These are phyloP conservation scores for Colletotrichum euphorbiae DNA, from an alignment of 2,329 filamentous ascomycete species.

Conservation along the genomic window DNA sequence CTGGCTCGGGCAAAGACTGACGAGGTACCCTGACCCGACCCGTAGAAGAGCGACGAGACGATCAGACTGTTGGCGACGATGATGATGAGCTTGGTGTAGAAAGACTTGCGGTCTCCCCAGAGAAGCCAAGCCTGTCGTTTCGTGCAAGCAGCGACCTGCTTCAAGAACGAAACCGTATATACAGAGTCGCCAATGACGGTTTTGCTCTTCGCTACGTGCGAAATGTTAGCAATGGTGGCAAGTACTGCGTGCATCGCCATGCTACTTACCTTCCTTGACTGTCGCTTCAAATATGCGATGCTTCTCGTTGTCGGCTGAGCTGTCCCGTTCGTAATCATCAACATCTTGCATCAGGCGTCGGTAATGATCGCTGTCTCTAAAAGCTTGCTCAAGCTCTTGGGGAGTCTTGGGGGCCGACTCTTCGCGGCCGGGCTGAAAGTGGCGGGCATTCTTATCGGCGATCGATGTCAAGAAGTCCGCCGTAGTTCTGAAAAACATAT, in stretches of 20 bases:
- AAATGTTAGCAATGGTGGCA: not conserved
- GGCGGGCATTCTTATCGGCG: constrained; percentile 74
- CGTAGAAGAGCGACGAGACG: constrained; percentile 83
- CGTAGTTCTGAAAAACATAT: constrained; percentile 58
- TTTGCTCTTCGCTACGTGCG: constrained; percentile 68
- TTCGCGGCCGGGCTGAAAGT: constrained; percentile 70
- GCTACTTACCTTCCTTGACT: constrained; percentile 23
- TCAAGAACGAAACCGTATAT: constrained; percentile 80
- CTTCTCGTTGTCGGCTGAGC: constrained; percentile 51
- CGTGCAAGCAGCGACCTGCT: constrained; percentile 77
- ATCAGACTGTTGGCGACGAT: constrained; percentile 80
- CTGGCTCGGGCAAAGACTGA: constrained; percentile 28
- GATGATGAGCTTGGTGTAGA: constrained; percentile 84
- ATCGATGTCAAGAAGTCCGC: constrained; percentile 77
- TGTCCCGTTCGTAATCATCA: constrained; percentile 50
- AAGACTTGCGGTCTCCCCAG: constrained; percentile 77
- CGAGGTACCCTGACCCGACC: constrained; percentile 57
- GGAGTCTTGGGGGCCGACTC: constrained; percentile 71
- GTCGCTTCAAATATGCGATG: constrained; percentile 33
- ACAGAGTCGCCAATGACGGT: constrained; percentile 76
- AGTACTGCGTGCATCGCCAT: fast-evolving
- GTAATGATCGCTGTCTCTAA: constrained; percentile 67
- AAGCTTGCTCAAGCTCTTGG: constrained; percentile 70
- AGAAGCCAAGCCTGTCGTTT: constrained; percentile 84
- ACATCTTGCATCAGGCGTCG: constrained; percentile 68